A percentile compares a stretch with the other conserved stretches of the same genome.
phyloP scores from a whole-genome alignment of 306 rosid species.

The Trifolium repens region DNA sequence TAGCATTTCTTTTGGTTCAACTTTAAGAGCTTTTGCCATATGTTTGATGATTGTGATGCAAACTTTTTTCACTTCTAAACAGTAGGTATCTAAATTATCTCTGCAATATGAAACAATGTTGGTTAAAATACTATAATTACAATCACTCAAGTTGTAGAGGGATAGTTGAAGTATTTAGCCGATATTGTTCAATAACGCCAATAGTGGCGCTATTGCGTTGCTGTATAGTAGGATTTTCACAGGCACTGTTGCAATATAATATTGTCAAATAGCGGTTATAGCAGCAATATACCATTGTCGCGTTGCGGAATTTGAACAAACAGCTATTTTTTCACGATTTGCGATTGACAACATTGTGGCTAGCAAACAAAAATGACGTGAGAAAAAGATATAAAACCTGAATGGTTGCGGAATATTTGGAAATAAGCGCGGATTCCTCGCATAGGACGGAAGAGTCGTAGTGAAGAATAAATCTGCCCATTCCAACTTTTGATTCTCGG shows the following conservation, averaged over 20 bases:
- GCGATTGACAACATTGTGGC: background rate
- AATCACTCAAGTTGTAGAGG: too few relatives aligned
- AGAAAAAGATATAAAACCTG: conserved; percentile 27
- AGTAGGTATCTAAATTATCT: conserved; percentile 33
- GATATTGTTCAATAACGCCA: too few relatives aligned
- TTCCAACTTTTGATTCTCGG: conserved; percentile 39
- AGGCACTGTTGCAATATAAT: too few relatives aligned
- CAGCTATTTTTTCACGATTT: background rate
- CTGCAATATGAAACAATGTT: conserved; percentile 12
- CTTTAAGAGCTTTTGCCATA: conserved; percentile 38
- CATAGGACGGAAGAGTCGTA: conserved; percentile 14
- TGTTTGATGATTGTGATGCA: conserved; percentile 25
- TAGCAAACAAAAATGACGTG: background rate
- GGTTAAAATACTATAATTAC: too few relatives aligned
- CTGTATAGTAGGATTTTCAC: too few relatives aligned
- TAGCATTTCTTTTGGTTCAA: conserved; percentile 32
- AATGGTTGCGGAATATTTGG: background rate
- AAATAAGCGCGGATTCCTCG: conserved; percentile 33
- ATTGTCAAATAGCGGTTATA: too few relatives aligned
- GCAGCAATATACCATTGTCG: too few relatives aligned
- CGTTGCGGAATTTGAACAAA: background rate
- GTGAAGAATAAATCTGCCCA: conserved; percentile 29
- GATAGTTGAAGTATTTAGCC: too few relatives aligned
- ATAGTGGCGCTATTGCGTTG: too few relatives aligned
- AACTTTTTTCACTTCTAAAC: conserved; percentile 12